Percentiles rank a stretch among this genome's conserved stretches.
Evolutionary conservation across 192 early-diverging fungal species (phyloP).

Genomic region (Hyaloraphidium curvatum): DNA sequence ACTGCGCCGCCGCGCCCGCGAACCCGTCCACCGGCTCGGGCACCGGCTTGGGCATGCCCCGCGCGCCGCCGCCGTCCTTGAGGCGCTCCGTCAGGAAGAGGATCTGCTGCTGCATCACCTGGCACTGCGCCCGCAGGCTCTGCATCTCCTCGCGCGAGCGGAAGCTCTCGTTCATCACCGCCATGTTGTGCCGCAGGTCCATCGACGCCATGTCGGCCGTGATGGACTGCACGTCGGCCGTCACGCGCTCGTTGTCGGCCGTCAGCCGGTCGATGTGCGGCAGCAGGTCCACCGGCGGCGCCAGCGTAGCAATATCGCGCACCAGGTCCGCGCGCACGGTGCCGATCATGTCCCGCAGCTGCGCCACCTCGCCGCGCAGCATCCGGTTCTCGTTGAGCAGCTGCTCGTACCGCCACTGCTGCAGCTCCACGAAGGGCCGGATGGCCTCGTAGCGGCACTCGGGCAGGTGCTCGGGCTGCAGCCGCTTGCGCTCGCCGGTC

Average conservation of each 20-base stretch:
- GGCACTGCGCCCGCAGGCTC: constrained; percentile 35
- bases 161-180: constrained; percentile 42
- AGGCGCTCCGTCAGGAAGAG: constrained; percentile 36
- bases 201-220: constrained; percentile 29
- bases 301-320: not conserved
- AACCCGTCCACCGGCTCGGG: too few relatives aligned
- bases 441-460: constrained; percentile 41
- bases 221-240: constrained; percentile 33
- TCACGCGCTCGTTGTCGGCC: constrained; percentile 27
- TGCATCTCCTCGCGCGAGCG: constrained; percentile 50
- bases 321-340: not conserved
- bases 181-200: constrained; percentile 48
- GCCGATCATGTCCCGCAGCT: constrained; percentile 1
- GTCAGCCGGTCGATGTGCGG: constrained; percentile 20
- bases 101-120: constrained; percentile 47
- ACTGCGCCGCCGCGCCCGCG: too few relatives aligned
- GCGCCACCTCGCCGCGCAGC: constrained; percentile 10
- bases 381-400: constrained; percentile 25
- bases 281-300: not conserved
- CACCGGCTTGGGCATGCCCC: too few relatives aligned
- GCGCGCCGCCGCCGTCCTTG: constrained; percentile 13
- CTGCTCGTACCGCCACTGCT: constrained; percentile 19
- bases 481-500: constrained; percentile 22
- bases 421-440: constrained; percentile 24
- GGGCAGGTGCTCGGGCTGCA: constrained; percentile 18